Evolutionary conservation across 2,329 filamentous ascomycete species (phyloP), one percentile per base, ranked within the genome.

Genomic region (Alternaria dauci): DNA sequence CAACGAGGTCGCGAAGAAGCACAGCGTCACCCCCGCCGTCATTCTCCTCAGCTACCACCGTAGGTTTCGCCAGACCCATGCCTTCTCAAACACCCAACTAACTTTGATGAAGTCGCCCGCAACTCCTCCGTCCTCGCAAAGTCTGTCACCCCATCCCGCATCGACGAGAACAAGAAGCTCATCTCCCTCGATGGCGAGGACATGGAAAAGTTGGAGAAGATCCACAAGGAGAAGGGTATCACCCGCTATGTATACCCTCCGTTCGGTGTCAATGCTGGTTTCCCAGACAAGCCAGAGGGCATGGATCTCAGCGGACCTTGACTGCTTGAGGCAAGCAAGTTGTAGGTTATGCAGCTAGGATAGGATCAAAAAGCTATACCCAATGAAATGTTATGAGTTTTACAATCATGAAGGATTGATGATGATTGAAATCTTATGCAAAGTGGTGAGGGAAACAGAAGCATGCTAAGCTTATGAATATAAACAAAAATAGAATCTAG

Each of bases 91-190:
- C 42, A 12, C 26, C 9, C 8, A 47, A 28, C 56, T 70, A 47
- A 58, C 23, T 32, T 8, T 14, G 5, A 42, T 8, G n/a, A 91
- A 60, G 89, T 92, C 47, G 85, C 88, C 54, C 86, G 89, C 62
- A 89, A 89, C 68, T 86, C 83, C 73, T 91, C 89, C 7, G 91
- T 93, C 18, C 83, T 93, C 28, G 86, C 91, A 71, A 93, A 93
- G 79, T 92, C 89, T 0, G 88, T 91, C 39, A 91, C 85, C 7
- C 85, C 86, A 14, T 83, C 84, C 48, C 85, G 90, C 68, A 92
- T 93, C 78, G 86, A 89, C 73, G 84, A 88, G 71, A 93, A 93
- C 79, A 81, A 86, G 76, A 85, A 89, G 66, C 82, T 92, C 55
- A 84, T 91, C 69, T 84, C 88, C 70, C 84, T 91, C 46, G 87